Base-by-base conservation (phyloP, 805 yeast genomes). In the Lachancea meyersii region DNA sequence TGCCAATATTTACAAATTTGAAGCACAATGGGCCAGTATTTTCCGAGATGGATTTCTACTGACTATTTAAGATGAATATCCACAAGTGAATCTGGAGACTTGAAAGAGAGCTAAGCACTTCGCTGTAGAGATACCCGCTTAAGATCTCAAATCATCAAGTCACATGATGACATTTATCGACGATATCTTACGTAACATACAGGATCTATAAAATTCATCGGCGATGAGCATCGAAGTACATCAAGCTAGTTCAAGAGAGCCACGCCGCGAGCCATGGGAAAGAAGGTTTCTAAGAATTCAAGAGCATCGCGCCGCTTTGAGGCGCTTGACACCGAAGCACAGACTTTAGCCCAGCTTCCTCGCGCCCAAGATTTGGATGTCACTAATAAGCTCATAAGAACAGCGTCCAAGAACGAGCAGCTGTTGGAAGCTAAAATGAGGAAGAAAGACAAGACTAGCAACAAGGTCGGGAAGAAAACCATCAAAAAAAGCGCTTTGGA, bases 241-340 rank as follows among this genome's bases (percentile, higher is more conserved):
- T 4, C 14, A 30, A 20, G n/a, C 10, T 23, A 18, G 14, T n/a
- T 10, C 4, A 11, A 35, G 7, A n/a, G 10, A n/a, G n/a, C n/a
- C n/a, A n/a, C n/a, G n/a, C n/a, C n/a, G n/a, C n/a, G n/a, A n/a
- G n/a, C n/a, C 16, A 56, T 55, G 60, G 56, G 52, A 5, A 55
- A 47, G 41, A 55, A 51, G 67, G 73, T 79, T 21, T 80, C 86
- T 16, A 81, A 80, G 50, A 79, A 74, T 47, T 80, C 88, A 34
- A 73, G 93, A 66, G 87, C 88, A 2, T 89, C 93, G 2, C 77
- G 89, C 65, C 71, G 87, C 58, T 82, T 81, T 5, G 75, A 71
- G 46, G 61, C 66, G 11, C 64, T 57, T 3, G 71, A 65, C 16
- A 68, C 73, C 1, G 76, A 72, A 52, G 73, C 73, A 8, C 74